These are phyloP conservation scores for Xylogone sp. DNA, from an alignment of 2,329 filamentous ascomycete species.

Conservation along the genomic window DNA sequence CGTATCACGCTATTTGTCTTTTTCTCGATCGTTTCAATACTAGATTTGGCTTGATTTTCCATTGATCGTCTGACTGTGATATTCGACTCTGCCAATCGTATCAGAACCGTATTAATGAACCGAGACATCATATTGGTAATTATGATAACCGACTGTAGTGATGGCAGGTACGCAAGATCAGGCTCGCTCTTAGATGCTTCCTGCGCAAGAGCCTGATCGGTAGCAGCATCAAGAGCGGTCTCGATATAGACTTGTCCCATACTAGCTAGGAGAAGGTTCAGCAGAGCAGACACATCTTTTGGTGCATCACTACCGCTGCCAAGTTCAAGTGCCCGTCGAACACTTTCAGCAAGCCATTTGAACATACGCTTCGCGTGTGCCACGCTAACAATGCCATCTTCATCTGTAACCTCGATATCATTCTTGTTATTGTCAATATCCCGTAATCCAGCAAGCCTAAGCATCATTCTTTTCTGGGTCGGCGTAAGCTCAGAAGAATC, in stretches of 20 bases:
- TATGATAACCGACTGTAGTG: constrained; percentile 76
- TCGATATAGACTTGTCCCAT: constrained; percentile 82
- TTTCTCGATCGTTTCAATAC: constrained; percentile 60
- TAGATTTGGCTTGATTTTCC: constrained; percentile 58
- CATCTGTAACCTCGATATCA: constrained; percentile 86
- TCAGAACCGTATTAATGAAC: constrained; percentile 84
- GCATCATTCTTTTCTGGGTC: constrained; percentile 86
- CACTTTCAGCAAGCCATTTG: constrained; percentile 93
- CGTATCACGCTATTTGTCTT: constrained; percentile 68
- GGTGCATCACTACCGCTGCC: constrained; percentile 83
- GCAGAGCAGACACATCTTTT: constrained; percentile 83
- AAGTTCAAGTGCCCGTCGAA: constrained; percentile 87
- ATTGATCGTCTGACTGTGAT: constrained; percentile 77
- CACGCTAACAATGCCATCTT: constrained; percentile 79
- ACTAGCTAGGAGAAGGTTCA: constrained; percentile 77
- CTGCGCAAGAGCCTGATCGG: constrained; percentile 70
- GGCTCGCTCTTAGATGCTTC: constrained; percentile 81
- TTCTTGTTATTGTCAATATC: constrained; percentile 74
- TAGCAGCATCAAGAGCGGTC: constrained; percentile 63
- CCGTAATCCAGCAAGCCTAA: constrained; percentile 78
- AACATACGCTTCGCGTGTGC: constrained; percentile 96
- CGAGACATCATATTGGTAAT: constrained; percentile 92
- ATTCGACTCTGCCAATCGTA: constrained; percentile 84
- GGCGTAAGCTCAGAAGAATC: constrained; percentile 84
- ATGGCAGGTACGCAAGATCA: constrained; percentile 78